Evolutionary conservation across 2,329 filamentous ascomycete species (phyloP), one percentile per base, ranked within the genome.

Genomic region (Rhynchosporium graminicola): DNA sequence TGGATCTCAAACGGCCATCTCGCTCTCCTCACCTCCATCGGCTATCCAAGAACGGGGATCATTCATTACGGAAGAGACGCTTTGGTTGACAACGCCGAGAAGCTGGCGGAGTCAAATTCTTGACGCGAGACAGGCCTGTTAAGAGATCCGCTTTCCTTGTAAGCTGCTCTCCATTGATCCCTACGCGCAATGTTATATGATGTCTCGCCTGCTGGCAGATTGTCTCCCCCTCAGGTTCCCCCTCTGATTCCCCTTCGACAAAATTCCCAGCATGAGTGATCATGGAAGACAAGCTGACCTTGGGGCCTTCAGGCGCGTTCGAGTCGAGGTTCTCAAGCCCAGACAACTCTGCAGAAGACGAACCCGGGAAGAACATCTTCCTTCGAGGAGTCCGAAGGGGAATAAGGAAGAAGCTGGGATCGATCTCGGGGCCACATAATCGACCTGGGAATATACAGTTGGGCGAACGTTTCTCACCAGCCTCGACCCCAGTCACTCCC

Each of bases 241-340:
- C 50, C 52, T 40, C 60, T 47, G 26, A 28, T 31, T 61, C 60
- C 33, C 33, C 33, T 10, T 36, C 9, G 33, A 36, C 33, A 5
- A 5, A 20, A 61, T 63, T 47, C 57, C 51, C 59, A 69, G 68
- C 63, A 72, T 72, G 71, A 69, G 57, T 67, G 59, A 70, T 63
- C 62, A 74, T 73, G 71, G 60, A 70, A 65, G 67, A 73, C 59
- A 67, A 70, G 68, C 70, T 73, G 62, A 73, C 69, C 62, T 66
- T 68, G 63, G 66, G 66, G 62, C 67, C 71, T 60, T 43, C 63
- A 71, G 71, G 67, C 65, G 68, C 69, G 60, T 61, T 68, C 65
- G 70, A 72, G 59, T 70, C 68, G 56, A 69, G 67, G 42, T 69
- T 68, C 59, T 69, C 67, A 42, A 60, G 60, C 28, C 62, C 67